Base-by-base conservation (phyloP, 2,329 filamentous ascomycete genomes). In the Ceratocystis cubensis region DNA sequence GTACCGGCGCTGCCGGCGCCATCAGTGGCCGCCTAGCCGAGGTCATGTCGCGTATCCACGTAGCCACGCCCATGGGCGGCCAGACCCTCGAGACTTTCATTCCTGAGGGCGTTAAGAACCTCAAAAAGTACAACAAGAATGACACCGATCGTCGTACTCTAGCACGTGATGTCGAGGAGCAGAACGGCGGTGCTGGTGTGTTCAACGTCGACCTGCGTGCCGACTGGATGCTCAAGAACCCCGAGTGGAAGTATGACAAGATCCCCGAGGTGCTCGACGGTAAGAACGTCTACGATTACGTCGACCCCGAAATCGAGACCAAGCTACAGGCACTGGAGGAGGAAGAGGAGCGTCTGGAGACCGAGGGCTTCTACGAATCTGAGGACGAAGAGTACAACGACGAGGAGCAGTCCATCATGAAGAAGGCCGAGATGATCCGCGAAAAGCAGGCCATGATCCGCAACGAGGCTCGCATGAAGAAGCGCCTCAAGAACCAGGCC, bases 241-340 rank as follows among this genome's bases (percentile, higher is more conserved):
- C 88, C 53, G 91, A 94, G 67, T 97, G 94, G 94, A 96, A 96
- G 76, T 84, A 96, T 75, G 95, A 99, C 79, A 91, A 89, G 78
- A 89, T 97, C 66, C 94, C 94, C 41, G 94, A 99, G 77, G 82
- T 96, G 62, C 88, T 92, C 76, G 87, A 97, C 74, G 94, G 94
- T 76, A 92, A 93, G 82, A 99, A 99, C 76, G 89, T 99, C 67
- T 94, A 93, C 78, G 94, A 99, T 77, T 99, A 90, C 76, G 86
- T 99, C 73, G 94, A 97, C 73, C 92, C 93, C 0, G 95, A 99
- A 66, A 99, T 99, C 74, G 94, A 96, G 73, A 83, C 86, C 71
- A 97, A 96, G 80, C 84, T 99, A 63, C 87, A 88, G 64, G 91
- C 91, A 66, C 82, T 99, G 44, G 94, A 99, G 76, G 92, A 92